A percentile compares a stretch with the other conserved stretches of the same genome.
Evolutionary conservation across 768 basidiomycete species (phyloP).

Genomic region (button mushroom (Agaricus bisporus)): DNA sequence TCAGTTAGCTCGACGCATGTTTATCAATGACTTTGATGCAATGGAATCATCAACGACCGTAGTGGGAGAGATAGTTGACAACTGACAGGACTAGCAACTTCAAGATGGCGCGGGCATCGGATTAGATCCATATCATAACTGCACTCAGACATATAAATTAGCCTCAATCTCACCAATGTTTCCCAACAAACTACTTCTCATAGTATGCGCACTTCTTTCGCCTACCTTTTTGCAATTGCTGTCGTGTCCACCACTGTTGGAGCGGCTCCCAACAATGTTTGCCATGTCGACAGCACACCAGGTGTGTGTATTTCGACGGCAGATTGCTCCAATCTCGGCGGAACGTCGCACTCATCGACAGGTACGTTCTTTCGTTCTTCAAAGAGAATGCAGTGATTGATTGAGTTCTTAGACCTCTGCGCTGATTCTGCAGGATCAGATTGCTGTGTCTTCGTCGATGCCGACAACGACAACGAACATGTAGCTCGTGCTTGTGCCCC

Average conservation of each 20-base stretch:
- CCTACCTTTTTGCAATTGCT: not conserved
- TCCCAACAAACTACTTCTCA: too few species aligned
- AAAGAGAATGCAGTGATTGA: not conserved
- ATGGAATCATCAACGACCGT: too few species aligned
- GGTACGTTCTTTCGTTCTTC: not conserved
- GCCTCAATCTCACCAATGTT: too few species aligned
- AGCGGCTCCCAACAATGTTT: conserved; percentile 19
- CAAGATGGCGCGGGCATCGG: too few species aligned
- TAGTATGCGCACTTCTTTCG: not conserved
- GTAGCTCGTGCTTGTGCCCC: not conserved
- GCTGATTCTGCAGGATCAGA: not conserved
- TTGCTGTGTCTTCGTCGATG: not conserved
- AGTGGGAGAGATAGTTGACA: too few species aligned
- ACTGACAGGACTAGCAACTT: too few species aligned
- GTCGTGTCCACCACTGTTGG: not conserved
- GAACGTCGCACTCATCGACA: conserved; percentile 12
- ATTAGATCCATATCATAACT: too few species aligned
- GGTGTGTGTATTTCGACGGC: conserved; percentile 21
- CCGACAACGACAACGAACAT: too few species aligned
- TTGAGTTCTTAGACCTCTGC: not conserved
- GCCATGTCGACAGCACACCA: conserved; percentile 17
- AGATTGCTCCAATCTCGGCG: conserved; percentile 16
- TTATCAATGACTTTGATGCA: too few species aligned
- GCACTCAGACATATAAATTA: too few species aligned
- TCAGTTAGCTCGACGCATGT: too few species aligned